Evolutionary conservation across 352 stramenopile genomes (phyloP).

Genomic region (Saprolegnia diclina): DNA sequence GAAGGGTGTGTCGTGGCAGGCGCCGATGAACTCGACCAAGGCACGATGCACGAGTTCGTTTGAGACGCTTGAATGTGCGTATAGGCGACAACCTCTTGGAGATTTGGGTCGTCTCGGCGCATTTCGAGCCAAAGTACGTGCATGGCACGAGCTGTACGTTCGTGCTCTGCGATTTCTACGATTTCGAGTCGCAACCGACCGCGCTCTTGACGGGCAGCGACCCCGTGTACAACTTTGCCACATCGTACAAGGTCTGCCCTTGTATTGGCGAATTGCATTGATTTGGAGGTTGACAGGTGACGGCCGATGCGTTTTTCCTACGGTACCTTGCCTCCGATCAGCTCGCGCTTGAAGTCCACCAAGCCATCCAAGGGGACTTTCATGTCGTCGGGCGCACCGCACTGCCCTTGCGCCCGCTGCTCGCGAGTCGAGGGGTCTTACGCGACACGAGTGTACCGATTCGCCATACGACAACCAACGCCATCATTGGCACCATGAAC

Average conservation of each 20-base stretch:
- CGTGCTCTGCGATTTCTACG: constrained; percentile 91
- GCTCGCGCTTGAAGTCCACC: constrained; percentile 85
- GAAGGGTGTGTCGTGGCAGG: neutral
- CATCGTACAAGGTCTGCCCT: constrained; percentile 69
- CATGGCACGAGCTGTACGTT: constrained; percentile 81
- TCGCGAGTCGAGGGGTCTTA: constrained; percentile 73
- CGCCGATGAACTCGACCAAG: constrained; percentile 12
- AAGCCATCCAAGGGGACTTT: constrained; percentile 82
- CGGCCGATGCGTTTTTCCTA: constrained; percentile 90
- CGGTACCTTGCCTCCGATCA: constrained; percentile 84
- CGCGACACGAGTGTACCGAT: constrained; percentile 48
- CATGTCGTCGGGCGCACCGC: constrained; percentile 67
- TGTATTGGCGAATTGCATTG: neutral
- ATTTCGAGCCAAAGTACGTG: constrained; percentile 65
- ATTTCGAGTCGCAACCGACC: constrained; percentile 92
- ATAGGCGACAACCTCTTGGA: constrained; percentile 90
- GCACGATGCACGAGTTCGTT: neutral
- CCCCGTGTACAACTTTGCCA: constrained; percentile 88
- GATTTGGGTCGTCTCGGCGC: constrained; percentile 73
- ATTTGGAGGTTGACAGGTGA: constrained; percentile 39
- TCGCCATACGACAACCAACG: constrained; percentile 29
- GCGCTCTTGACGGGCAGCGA: constrained; percentile 70
- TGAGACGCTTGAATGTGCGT: too few species aligned
- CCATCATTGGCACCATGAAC: constrained; percentile 62
- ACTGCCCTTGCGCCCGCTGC: constrained; percentile 61